A percentile compares a stretch with the other conserved stretches of the same genome.
Conservation (phyloP, 2,329 filamentous ascomycete genomes). For the Coniochaeta sp. region DNA sequence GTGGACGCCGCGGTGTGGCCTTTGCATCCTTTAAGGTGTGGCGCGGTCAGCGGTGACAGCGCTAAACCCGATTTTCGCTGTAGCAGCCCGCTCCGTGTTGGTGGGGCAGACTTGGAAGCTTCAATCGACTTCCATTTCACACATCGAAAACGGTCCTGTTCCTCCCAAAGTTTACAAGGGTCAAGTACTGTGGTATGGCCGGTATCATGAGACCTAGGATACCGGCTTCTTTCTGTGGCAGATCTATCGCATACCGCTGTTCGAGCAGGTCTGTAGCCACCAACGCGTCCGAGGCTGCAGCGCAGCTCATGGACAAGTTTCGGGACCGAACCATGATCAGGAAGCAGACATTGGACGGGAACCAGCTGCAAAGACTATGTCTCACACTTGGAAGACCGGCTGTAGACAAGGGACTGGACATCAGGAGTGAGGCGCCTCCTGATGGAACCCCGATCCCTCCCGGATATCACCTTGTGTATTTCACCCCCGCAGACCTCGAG, state of each 20-base stretch:
- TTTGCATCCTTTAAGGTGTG: no score
- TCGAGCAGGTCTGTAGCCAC: not conserved
- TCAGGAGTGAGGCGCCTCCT: slow-evolving; percentile 28
- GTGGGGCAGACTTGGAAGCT: not conserved
- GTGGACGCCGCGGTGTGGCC: no score
- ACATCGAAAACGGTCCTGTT: not conserved
- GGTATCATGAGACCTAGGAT: not conserved
- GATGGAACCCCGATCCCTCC: slow-evolving; percentile 44
- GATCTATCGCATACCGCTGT: not conserved
- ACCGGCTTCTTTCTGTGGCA: not conserved
- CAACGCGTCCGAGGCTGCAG: slow-evolving; percentile 12
- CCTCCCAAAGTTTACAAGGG: not conserved
- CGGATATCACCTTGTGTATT: slow-evolving; percentile 57
- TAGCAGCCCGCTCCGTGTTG: no score
- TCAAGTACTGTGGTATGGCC: not conserved
- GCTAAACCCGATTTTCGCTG: not conserved
- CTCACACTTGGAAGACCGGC: slow-evolving; percentile 45
- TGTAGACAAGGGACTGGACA: slow-evolving; percentile 30
- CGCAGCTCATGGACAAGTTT: slow-evolving; percentile 22
- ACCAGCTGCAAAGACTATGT: slow-evolving; percentile 55
- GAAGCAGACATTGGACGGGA: slow-evolving; percentile 48
- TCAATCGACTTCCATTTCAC: not conserved
- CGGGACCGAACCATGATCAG: slow-evolving; percentile 17
- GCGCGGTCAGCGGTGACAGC: no score
- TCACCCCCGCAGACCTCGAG: slow-evolving; percentile 50